Base-by-base conservation (phyloP, 768 basidiomycete genomes). In the Suillus occidentalis region DNA sequence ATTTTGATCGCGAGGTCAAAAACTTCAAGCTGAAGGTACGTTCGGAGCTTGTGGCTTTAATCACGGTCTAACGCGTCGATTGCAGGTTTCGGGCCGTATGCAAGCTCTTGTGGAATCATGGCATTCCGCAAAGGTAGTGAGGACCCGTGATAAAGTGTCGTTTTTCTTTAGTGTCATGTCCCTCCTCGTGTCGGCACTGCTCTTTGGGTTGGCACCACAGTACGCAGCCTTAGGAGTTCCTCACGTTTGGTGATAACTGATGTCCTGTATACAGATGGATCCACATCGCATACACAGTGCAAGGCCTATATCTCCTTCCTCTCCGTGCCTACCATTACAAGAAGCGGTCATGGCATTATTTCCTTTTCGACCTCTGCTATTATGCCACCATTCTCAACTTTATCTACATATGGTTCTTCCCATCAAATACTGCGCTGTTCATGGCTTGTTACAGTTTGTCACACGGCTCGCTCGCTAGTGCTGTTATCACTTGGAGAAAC, bases 401-500 rank as follows among this genome's bases (percentile, higher is more conserved):
- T 67, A 71, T 97, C 68, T 99, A 88, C 81, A 83, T 99, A 70
- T 99, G 96, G 96, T 70, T 94, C 53, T 79, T 97, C 67, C 97
- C 97, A 0, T 79, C 81, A 6, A 94, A 85, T 64, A 80, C 89
- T 7, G 80, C 86, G 3, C 83, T 99, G 20, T 98, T 97, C 77
- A 86, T 94, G 59, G 93, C 95, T 5, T 96, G 94, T 72, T 99
- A 97, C 72, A 92, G 93, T 68, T 84, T 99, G 31, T 92, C 94
- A 0, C 90, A 97, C 73, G 97, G 95, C 0, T 86, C 92, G 0
- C 84, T 97, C 39, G 96, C 94, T 0, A 94, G 92, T 60, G 96
- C 97, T 0, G 95, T 99, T 58, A 93, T 98, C 69, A 98, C 97
- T 12, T 99, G 97, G 97, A 85, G 97, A 66, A 99, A 99, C 72